Conservation (phyloP, 1,139 yeast species). For the Scheffersomyces cryptocercus region DNA sequence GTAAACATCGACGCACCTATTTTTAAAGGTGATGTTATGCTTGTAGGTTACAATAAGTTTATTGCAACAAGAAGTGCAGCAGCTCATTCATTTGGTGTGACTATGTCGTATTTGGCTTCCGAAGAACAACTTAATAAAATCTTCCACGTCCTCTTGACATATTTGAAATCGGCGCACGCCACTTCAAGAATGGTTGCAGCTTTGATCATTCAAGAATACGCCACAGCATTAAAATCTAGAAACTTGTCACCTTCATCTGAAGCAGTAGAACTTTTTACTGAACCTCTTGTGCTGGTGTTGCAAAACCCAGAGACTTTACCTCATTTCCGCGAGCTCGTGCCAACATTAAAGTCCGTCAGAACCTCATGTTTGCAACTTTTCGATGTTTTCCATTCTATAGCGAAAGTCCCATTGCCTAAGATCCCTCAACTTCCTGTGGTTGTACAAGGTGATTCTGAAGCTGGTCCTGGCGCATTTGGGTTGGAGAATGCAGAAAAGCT, state of each 20-base stretch:
- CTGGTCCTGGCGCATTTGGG: conserved; percentile 93
- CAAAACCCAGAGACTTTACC: conserved; percentile 49
- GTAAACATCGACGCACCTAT: conserved; percentile 94
- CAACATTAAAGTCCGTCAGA: conserved; percentile 80
- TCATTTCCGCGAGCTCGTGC: conserved; percentile 80
- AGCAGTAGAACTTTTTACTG: conserved; percentile 24
- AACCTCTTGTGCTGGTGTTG: conserved; percentile 37
- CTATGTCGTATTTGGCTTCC: conserved; percentile 57
- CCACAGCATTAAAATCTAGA: conserved; percentile 35
- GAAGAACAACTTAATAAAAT: conserved; percentile 36
- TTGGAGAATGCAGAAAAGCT: conserved; percentile 75
- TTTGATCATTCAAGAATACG: conserved; percentile 72
- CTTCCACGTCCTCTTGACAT: conserved; percentile 38
- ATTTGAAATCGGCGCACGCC: conserved; percentile 63
- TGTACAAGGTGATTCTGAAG: conserved; percentile 92
- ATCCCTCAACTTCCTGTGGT: conserved; percentile 84
- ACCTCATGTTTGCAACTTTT: conserved; percentile 85
- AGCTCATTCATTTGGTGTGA: conserved; percentile 73
- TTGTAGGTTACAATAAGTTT: conserved; percentile 76
- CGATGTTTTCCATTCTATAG: conserved; percentile 73
- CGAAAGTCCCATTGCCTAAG: conserved; percentile 72
- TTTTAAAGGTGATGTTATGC: conserved; percentile 84
- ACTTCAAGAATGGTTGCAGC: conserved; percentile 79
- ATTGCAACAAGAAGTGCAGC: conserved; percentile 76
- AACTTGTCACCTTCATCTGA: conserved; percentile 15